These are phyloP conservation scores for Alternaria sp. DNA, from an alignment of 2,329 filamentous ascomycete species.

Conservation along the genomic window DNA sequence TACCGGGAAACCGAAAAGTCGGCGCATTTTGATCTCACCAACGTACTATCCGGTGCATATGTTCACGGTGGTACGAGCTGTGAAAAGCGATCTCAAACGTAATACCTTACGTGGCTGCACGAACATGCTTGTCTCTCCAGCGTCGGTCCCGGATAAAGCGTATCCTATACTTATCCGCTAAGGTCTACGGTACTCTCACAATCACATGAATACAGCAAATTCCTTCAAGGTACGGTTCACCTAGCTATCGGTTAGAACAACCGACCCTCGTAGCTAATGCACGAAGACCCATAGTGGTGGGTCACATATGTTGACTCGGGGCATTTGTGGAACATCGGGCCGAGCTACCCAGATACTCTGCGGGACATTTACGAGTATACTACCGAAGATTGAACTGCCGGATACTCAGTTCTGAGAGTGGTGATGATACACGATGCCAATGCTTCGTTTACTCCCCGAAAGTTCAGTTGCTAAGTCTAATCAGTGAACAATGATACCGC, in stretches of 20 bases:
- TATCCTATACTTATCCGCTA: background rate
- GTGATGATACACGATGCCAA: background rate
- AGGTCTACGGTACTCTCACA: background rate
- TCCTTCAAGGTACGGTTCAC: background rate
- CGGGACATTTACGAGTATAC: conserved; percentile 7
- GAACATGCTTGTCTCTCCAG: too few relatives aligned
- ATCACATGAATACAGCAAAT: background rate
- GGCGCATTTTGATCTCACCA: conserved; percentile 7
- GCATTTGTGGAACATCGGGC: conserved; percentile 10
- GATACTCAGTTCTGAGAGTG: background rate
- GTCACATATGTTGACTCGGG: conserved; percentile 2
- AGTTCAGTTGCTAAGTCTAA: background rate
- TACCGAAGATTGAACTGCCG: background rate
- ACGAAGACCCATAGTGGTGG: background rate
- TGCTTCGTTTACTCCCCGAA: conserved; percentile 8
- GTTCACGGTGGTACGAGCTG: conserved; percentile 1
- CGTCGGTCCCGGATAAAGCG: background rate
- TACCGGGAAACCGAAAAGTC: conserved; percentile 1
- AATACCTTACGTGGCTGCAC: background rate
- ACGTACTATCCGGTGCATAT: conserved; percentile 4
- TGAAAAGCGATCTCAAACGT: background rate
- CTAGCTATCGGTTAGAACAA: background rate
- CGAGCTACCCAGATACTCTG: background rate
- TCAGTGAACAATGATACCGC: background rate
- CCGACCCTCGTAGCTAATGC: background rate